A percentile compares a stretch with the other conserved stretches of the same genome.
phyloP scores from a whole-genome alignment of 192 early-diverging fungal genomes.

The Diversispora eburnea region DNA sequence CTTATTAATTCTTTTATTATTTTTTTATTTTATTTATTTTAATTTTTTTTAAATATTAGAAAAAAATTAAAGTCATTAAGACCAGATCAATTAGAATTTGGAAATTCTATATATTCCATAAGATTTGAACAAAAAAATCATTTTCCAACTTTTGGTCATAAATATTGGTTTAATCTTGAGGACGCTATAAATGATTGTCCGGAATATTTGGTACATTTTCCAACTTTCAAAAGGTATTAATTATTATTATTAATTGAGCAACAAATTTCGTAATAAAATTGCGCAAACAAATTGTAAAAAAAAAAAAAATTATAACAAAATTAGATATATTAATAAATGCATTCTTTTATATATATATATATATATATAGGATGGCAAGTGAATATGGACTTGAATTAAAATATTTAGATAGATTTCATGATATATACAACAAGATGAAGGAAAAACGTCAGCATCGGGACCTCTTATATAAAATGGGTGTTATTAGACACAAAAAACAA shows the following conservation, averaged over 20 bases:
- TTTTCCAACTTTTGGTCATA: conserved; percentile 70
- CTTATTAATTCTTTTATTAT: no score
- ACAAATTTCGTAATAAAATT: neutral
- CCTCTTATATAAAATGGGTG: conserved; percentile 79
- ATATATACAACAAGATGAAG: conserved; percentile 67
- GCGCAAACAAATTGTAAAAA: no score
- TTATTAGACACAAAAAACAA: conserved; percentile 55
- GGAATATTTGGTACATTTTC: conserved; percentile 89
- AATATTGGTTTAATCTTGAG: conserved; percentile 86
- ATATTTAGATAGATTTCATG: conserved; percentile 77
- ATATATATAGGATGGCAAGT: conserved; percentile 61
- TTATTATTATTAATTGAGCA: neutral
- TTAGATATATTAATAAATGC: no score
- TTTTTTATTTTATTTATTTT: conserved; percentile 1
- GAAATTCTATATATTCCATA: conserved; percentile 87
- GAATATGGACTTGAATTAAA: conserved; percentile 79
- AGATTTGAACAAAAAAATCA: conserved; percentile 68
- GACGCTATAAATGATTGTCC: conserved; percentile 97
- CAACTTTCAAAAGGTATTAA: conserved; percentile 65
- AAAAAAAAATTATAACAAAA: no score
- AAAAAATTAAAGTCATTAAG: conserved; percentile 49
- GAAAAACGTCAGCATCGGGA: conserved; percentile 49
- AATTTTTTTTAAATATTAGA: conserved; percentile 31
- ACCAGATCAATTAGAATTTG: conserved; percentile 58
- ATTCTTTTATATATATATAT: neutral